Evolutionary conservation across 2,329 filamentous ascomycete genomes (phyloP).

Genomic region (Waltergamsia citrina): DNA sequence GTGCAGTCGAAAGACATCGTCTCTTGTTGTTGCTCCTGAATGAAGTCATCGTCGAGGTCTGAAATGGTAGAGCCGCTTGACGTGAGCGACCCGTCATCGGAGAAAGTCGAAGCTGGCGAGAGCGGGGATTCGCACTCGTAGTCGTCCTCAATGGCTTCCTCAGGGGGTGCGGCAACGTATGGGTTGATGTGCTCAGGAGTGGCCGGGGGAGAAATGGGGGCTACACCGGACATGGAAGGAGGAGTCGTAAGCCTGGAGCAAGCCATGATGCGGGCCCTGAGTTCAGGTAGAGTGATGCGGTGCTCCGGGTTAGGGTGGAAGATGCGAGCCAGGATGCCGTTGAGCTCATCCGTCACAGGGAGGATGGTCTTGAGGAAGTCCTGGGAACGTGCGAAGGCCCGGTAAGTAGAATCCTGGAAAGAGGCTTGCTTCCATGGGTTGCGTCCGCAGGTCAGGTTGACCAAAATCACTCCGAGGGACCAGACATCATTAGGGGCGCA

Average conservation of each 20-base stretch:
- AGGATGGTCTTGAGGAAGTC: slow-evolving; percentile 90
- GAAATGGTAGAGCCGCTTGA: slow-evolving; percentile 45
- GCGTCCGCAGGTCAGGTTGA: slow-evolving; percentile 94
- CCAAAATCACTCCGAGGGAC: slow-evolving; percentile 95
- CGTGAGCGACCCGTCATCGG: slow-evolving; percentile 45
- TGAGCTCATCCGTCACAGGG: slow-evolving; percentile 80
- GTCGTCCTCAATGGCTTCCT: slow-evolving; percentile 33
- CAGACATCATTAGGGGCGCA: slow-evolving; percentile 95
- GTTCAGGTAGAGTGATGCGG: slow-evolving; percentile 71
- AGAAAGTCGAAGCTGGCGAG: slow-evolving; percentile 39
- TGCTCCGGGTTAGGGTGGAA: slow-evolving; percentile 80
- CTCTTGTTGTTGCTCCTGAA: slow-evolving; percentile 30
- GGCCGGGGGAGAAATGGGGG: slow-evolving; percentile 28
- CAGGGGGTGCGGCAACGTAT: slow-evolving; percentile 35
- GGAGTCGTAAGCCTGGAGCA: slow-evolving; percentile 65
- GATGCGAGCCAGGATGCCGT: slow-evolving; percentile 76
- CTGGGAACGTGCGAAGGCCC: slow-evolving; percentile 74
- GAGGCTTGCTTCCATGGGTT: slow-evolving; percentile 99
- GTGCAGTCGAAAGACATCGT: slow-evolving; percentile 25
- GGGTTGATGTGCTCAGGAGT: slow-evolving; percentile 31
- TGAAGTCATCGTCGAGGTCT: slow-evolving; percentile 38
- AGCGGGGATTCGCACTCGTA: slow-evolving; percentile 35
- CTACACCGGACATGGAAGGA: slow-evolving; percentile 18
- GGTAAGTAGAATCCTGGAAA: slow-evolving; percentile 87
- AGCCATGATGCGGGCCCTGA: slow-evolving; percentile 65